These are phyloP conservation scores for Aspergillus bridgeri DNA, from an alignment of 495 filamentous ascomycete species.

Conservation along the genomic window DNA sequence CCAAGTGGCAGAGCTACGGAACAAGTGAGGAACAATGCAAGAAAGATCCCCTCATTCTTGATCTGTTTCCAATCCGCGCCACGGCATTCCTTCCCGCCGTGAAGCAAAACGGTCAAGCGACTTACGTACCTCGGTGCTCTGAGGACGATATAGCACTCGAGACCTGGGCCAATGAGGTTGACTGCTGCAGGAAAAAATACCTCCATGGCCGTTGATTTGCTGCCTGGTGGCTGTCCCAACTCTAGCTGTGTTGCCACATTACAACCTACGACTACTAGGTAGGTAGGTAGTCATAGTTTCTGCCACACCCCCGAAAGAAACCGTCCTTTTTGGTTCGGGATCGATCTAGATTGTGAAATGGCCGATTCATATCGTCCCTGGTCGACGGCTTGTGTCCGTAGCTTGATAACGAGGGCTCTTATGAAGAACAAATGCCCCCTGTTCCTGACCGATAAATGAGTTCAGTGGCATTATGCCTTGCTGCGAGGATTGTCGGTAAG, in stretches of 20 bases:
- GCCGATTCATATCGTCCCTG: neutral
- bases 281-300: too few relatives aligned
- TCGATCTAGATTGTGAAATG: slow-evolving; percentile 1
- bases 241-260: slow-evolving; percentile 21
- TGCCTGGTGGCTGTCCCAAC: slow-evolving; percentile 11
- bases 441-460: neutral
- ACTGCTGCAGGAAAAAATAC: slow-evolving; percentile 6
- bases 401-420: neutral
- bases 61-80: neutral
- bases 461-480: neutral
- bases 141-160: slow-evolving; percentile 10
- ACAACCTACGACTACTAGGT: slow-evolving; percentile 11
- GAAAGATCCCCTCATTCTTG: neutral
- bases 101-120: slow-evolving; percentile 8
- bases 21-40: neutral
- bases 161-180: slow-evolving; percentile 7
- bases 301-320: slow-evolving; percentile 8
- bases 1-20: neutral
- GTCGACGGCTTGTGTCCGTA: neutral
- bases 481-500: neutral
- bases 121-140: slow-evolving; percentile 15
- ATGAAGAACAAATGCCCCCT: neutral
- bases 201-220: slow-evolving; percentile 14
- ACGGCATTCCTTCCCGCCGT: slow-evolving; percentile 2
- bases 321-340: slow-evolving; percentile 7